phyloP scores from a whole-genome alignment of 106 monocot species.

The Apostasia shenzhenica region DNA sequence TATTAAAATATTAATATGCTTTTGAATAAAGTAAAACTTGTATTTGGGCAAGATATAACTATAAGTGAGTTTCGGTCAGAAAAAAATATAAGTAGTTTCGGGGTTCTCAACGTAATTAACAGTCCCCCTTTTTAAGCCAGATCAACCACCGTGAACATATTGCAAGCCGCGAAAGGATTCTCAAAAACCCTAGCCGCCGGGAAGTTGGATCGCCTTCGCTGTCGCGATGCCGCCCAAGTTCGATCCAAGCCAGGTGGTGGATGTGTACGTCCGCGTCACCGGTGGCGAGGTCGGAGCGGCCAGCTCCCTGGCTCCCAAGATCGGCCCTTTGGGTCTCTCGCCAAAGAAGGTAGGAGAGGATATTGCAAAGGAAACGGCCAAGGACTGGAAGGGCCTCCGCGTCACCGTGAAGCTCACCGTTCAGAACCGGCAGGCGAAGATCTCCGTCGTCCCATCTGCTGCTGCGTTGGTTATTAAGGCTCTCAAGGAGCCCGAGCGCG shows the following conservation, averaged over 20 bases:
- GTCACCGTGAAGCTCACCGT: conserved; percentile 69
- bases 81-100: too few relatives aligned
- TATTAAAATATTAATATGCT: too few relatives aligned
- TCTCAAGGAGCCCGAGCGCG: conserved; percentile 62
- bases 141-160: too few relatives aligned
- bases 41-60: too few relatives aligned
- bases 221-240: conserved; percentile 57
- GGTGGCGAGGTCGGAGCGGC: conserved; percentile 70
- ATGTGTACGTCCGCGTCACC: conserved; percentile 64
- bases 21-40: too few relatives aligned
- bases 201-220: background rate
- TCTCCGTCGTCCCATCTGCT: conserved; percentile 56
- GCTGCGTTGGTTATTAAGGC: conserved; percentile 65
- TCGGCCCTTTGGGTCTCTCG: conserved; percentile 59
- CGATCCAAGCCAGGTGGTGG: conserved; percentile 52
- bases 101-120: too few relatives aligned
- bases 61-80: too few relatives aligned
- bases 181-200: background rate
- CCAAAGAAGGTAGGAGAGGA: conserved; percentile 72
- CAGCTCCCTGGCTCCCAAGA: conserved; percentile 57
- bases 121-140: too few relatives aligned
- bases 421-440: conserved; percentile 69
- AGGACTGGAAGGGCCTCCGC: conserved; percentile 71
- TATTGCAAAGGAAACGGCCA: conserved; percentile 67
- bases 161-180: too few relatives aligned